Base-by-base conservation (phyloP, 1,284 basidiomycete species). In the Puccinia horiana region DNA sequence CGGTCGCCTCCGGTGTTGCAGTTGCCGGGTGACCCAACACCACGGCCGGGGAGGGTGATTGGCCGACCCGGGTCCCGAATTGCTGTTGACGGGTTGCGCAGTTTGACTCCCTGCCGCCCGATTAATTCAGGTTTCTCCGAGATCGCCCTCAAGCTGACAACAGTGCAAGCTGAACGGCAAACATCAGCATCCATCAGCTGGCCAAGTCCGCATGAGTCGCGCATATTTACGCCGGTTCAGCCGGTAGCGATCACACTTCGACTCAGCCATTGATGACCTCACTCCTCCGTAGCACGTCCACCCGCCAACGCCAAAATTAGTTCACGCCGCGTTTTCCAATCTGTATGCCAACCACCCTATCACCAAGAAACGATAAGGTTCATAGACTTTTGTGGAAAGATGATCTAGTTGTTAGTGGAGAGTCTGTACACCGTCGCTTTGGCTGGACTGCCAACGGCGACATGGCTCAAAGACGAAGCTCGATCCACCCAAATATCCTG, bases 201-300 rank as follows among this genome's bases (percentile, higher is more conserved):
- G 37, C 37, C 37, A 40, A 42, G 20, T 42, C 37, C 18, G 37
- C 37, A 20, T n/a, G 20, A n/a, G n/a, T 26, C 37, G 9, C 23
- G 5, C 11, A 44, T 1, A 29, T 6, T 58, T 2, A 29, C 26
- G n/a, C 29, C 56, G 14, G 11, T n/a, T n/a, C 52, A 54, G 52
- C 37, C 11, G 63, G 37, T n/a, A 69, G n/a, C n/a, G 37, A 42
- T 44, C 40, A 69, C 42, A 42, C 65, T 52, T 16, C 20, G 11
- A 18, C 49, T 69, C 65, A 69, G 65, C 47, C 65, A 47, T 29
- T n/a, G 65, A 69, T 44, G 61, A 37, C 61, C 16, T 44, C 40
- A 47, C 35, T 26, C 9, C 37, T 44, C 11, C 65, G 1, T n/a
- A 44, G n/a, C 65, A 11, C 40, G 18, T 23, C 1, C 35, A 40